These are phyloP conservation scores for Stenogyne calaminthoides DNA, from an alignment of 305 asterid species.

Conservation along the genomic window DNA sequence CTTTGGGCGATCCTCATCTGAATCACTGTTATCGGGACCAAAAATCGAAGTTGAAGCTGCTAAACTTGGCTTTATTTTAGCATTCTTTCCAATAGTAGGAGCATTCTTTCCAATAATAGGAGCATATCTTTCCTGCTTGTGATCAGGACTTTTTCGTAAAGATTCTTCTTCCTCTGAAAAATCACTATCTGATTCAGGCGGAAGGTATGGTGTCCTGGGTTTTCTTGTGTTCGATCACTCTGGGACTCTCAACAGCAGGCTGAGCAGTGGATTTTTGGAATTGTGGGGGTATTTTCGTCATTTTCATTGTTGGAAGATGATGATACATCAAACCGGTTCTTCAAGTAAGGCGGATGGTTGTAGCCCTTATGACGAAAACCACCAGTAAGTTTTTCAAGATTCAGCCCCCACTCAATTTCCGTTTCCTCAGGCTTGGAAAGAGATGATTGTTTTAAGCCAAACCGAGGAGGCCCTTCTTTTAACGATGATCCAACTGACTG, in stretches of 20 bases:
- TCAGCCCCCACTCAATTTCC: conserved; percentile 43
- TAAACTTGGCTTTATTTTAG: conserved; percentile 37
- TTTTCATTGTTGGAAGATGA: conserved; percentile 28
- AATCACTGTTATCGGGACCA: conserved; percentile 51
- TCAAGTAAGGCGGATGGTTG: conserved; percentile 44
- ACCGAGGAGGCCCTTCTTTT: conserved; percentile 23
- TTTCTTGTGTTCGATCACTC: conserved; percentile 33
- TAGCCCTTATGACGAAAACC: conserved; percentile 74
- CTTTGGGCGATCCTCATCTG: conserved; percentile 52
- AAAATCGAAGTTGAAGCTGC: conserved; percentile 43
- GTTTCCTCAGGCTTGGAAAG: conserved; percentile 2
- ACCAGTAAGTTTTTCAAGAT: conserved; percentile 67
- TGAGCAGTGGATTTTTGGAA: conserved; percentile 32
- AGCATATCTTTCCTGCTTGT: conserved; percentile 4
- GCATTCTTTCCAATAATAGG: background rate
- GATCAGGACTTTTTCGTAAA: conserved; percentile 33
- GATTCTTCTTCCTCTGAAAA: conserved; percentile 52
- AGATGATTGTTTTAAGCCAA: conserved; percentile 28
- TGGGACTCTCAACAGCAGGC: conserved; percentile 34
- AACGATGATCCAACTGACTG: conserved; percentile 32
- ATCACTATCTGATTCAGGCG: conserved; percentile 41
- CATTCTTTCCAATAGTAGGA: conserved; percentile 25
- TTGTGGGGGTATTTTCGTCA: conserved; percentile 28
- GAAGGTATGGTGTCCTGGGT: conserved; percentile 29
- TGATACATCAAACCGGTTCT: conserved; percentile 39